Evolutionary conservation across 1,284 basidiomycete genomes (phyloP).

Genomic region (Microbotryum scabiosae): DNA sequence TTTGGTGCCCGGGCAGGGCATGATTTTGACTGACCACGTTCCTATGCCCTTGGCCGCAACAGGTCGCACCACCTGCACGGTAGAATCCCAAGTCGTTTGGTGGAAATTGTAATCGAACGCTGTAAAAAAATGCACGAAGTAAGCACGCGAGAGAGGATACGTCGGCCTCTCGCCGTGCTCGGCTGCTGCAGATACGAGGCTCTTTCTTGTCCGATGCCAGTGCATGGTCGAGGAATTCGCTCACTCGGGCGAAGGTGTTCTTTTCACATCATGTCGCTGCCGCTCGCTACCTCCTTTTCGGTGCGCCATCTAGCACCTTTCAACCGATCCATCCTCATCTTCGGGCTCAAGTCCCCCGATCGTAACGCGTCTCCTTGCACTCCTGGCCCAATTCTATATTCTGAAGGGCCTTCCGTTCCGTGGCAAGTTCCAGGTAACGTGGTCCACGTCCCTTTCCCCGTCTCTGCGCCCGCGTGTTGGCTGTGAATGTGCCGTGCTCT

Average conservation of each 20-base stretch:
- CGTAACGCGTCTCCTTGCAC: not conserved
- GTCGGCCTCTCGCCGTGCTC: not conserved
- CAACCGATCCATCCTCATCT: constrained; percentile 21
- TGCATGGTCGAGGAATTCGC: not conserved
- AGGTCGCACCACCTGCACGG: constrained; percentile 30
- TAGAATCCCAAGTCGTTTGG: not conserved
- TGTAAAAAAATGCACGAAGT: not conserved
- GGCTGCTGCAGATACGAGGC: not conserved
- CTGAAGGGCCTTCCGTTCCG: constrained; percentile 4
- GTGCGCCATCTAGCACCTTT: constrained; percentile 23
- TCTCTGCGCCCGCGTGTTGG: not conserved
- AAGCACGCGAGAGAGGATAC: not conserved
- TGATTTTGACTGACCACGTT: not conserved
- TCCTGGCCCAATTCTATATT: not conserved
- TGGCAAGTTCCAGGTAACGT: not conserved
- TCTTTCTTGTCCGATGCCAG: too few relatives aligned
- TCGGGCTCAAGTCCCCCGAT: constrained; percentile 3
- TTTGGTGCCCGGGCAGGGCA: not conserved
- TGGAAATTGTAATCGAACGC: not conserved
- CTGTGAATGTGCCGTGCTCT: not conserved
- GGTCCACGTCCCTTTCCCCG: not conserved
- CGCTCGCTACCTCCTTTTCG: constrained; percentile 27
- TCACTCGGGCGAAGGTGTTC: not conserved
- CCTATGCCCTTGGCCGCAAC: not conserved
- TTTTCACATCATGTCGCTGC: constrained; percentile 22